Evolutionary conservation across 2,329 filamentous ascomycete genomes (phyloP).

Genomic region (Cercospora sesami): DNA sequence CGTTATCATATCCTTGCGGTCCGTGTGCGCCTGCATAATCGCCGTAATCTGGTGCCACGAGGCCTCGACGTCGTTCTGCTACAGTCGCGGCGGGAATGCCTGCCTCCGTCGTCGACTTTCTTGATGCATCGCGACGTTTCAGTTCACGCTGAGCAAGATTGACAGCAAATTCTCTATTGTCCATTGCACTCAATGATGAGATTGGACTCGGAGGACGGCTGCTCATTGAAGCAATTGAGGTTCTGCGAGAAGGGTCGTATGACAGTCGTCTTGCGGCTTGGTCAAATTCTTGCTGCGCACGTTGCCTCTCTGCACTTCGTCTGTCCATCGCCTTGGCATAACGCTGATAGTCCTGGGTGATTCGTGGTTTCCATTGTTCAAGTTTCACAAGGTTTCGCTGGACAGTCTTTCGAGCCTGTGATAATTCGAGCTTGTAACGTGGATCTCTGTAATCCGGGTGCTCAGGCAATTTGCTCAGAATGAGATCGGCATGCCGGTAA

Average conservation of each 20-base stretch:
- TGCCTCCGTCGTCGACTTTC: constrained; percentile 52
- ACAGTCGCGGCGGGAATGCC: constrained; percentile 53
- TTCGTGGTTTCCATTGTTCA: constrained; percentile 75
- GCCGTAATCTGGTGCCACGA: constrained; percentile 30
- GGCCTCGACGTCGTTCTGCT: constrained; percentile 32
- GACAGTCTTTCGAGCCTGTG: constrained; percentile 62
- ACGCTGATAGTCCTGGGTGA: constrained; percentile 68
- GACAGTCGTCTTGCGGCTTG: constrained; percentile 15
- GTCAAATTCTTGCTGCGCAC: constrained; percentile 27
- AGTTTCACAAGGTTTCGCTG: constrained; percentile 66
- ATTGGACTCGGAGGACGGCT: constrained; percentile 19
- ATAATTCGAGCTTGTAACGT: constrained; percentile 57
- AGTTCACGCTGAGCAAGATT: constrained; percentile 73
- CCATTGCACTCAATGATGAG: constrained; percentile 61
- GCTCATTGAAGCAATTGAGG: constrained; percentile 19
- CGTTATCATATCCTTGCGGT: constrained; percentile 18
- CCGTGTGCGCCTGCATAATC: constrained; percentile 12
- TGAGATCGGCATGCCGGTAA: constrained; percentile 84
- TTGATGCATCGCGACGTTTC: constrained; percentile 62
- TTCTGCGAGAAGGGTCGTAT: constrained; percentile 22
- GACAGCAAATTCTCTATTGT: constrained; percentile 74
- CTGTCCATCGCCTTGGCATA: constrained; percentile 60
- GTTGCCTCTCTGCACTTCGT: constrained; percentile 34
- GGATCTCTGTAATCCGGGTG: constrained; percentile 74
- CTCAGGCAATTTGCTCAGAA: constrained; percentile 69